Evolutionary conservation across 169 alveolate genomes (phyloP).

Genomic region (Plasmodium malariae): DNA sequence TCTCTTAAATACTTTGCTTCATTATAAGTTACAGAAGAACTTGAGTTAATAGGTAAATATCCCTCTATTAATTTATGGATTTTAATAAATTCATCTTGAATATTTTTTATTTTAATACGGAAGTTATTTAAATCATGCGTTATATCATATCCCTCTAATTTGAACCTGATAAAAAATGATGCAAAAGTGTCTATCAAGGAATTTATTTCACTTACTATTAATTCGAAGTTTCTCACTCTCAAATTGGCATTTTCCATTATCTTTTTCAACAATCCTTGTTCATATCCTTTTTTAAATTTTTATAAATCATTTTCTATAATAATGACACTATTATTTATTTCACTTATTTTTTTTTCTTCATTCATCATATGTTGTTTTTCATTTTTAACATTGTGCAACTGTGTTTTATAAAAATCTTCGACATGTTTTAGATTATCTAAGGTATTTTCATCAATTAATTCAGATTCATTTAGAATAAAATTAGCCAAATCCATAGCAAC

Average conservation of each 20-base stretch:
- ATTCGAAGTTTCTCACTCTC: background rate
- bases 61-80: background rate
- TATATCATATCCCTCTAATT: slow-evolving; percentile 12
- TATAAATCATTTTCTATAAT: background rate
- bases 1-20: background rate
- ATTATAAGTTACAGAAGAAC: slow-evolving; percentile 1
- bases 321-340: background rate
- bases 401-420: slow-evolving; percentile 7
- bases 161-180: slow-evolving; percentile 9
- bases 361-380: slow-evolving; percentile 11
- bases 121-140: slow-evolving; percentile 8
- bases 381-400: background rate
- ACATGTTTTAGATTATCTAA: background rate
- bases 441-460: slow-evolving; percentile 2
- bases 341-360: slow-evolving; percentile 6
- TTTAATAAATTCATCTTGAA: slow-evolving; percentile 1
- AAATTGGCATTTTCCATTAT: slow-evolving; percentile 11
- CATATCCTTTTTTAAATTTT: slow-evolving; percentile 12
- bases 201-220: slow-evolving; percentile 7
- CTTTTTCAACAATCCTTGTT: slow-evolving; percentile 4
- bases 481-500: background rate
- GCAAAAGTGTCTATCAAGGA: slow-evolving; percentile 1
- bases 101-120: background rate
- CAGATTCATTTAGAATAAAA: background rate
- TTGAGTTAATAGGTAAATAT: background rate